These are phyloP conservation scores for Geranium rotundifolium DNA, from an alignment of 345 rosid genomes.

Conservation along the genomic window DNA sequence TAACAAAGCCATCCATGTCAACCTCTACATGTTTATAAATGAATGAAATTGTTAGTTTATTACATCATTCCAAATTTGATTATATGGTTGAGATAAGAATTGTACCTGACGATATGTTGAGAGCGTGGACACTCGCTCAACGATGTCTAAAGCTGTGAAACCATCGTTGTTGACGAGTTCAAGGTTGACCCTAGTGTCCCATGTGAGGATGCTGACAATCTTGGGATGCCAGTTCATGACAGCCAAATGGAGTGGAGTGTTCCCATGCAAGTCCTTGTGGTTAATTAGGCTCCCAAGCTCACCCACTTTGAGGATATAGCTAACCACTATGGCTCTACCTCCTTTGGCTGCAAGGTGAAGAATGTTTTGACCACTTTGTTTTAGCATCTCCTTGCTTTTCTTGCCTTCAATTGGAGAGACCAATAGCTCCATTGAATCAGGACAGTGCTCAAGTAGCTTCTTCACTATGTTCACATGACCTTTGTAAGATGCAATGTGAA, in stretches of 20 bases:
- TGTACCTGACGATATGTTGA: too few species aligned
- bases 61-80: too few species aligned
- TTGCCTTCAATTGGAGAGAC: too few species aligned
- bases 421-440: too few species aligned
- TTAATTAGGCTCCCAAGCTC: conserved; percentile 8
- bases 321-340: conserved; percentile 4
- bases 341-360: conserved; percentile 9
- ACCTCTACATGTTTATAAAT: too few species aligned
- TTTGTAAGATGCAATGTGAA: too few species aligned
- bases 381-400: neutral
- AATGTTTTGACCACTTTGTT: conserved; percentile 6
- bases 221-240: conserved; percentile 1
- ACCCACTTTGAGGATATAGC: neutral
- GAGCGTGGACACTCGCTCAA: neutral
- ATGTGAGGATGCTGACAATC: neutral
- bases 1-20: too few species aligned
- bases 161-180: neutral
- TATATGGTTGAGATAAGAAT: too few species aligned
- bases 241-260: conserved; percentile 8
- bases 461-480: too few species aligned
- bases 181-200: conserved; percentile 5
- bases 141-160: neutral
- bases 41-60: too few species aligned
- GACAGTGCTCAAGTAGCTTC: too few species aligned
- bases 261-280: neutral